Conservation (phyloP, 306 rosid genomes). For the Echinosophora koreensis region DNA sequence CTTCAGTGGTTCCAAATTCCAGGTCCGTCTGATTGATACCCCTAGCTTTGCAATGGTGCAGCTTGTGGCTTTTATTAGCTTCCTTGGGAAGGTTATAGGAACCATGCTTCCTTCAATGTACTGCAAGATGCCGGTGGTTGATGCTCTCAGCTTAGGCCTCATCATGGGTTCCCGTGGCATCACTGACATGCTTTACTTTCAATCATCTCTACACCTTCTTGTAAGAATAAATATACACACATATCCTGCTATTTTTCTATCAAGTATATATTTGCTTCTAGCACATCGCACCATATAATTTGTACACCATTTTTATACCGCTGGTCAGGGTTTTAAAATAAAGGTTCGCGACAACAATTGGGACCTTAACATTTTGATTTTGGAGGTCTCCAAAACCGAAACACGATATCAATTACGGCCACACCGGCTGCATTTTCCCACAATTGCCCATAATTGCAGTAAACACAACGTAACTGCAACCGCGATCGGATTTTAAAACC, state of each 20-base stretch:
- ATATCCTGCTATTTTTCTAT: not conserved
- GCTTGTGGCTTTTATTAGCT: slow-evolving; percentile 47
- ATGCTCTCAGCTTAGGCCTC: slow-evolving; percentile 61
- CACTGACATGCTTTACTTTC: slow-evolving; percentile 54
- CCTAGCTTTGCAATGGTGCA: slow-evolving; percentile 26
- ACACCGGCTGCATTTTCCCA: no score
- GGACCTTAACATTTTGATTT: no score
- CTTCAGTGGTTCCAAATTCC: slow-evolving; percentile 44
- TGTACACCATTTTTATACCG: not conserved
- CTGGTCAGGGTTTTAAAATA: not conserved
- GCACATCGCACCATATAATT: not conserved
- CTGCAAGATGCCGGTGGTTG: slow-evolving; percentile 52
- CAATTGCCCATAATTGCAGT: no score
- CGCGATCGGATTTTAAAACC: no score
- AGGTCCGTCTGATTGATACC: slow-evolving; percentile 1
- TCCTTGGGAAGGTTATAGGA: slow-evolving; percentile 58
- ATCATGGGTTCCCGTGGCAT: slow-evolving; percentile 66
- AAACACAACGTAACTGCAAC: no score
- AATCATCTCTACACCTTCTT: slow-evolving; percentile 7
- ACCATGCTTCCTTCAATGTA: slow-evolving; percentile 64
- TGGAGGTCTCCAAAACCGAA: no score
- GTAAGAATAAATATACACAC: slow-evolving; percentile 48
- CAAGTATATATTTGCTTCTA: no score
- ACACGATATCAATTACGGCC: no score
- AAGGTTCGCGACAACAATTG: no score